These are phyloP conservation scores for Domatiomyces globalis DNA, from an alignment of 2,329 filamentous ascomycete genomes.

Conservation along the genomic window DNA sequence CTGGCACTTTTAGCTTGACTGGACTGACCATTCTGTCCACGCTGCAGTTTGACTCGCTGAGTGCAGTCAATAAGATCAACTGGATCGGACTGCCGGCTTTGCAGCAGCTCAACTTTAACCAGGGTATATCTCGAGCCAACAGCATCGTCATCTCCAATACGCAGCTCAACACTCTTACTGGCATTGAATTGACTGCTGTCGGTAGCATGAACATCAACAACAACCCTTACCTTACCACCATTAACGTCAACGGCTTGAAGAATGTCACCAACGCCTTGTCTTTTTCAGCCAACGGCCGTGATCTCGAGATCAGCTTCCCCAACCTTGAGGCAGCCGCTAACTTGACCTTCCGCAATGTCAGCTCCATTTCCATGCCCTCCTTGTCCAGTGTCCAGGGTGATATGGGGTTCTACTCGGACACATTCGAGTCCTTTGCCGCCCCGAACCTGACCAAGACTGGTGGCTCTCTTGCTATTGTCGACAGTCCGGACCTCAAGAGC, in stretches of 20 bases:
- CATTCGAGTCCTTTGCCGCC: slow-evolving; percentile 30
- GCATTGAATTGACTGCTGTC: slow-evolving; percentile 65
- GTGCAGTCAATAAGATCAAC: slow-evolving; percentile 49
- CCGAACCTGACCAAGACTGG: slow-evolving; percentile 33
- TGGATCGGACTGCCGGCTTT: slow-evolving; percentile 59
- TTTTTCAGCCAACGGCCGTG: slow-evolving; percentile 66
- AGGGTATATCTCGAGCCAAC: slow-evolving; percentile 52
- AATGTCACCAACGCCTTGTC: slow-evolving; percentile 58
- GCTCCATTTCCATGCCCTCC: slow-evolving; percentile 56
- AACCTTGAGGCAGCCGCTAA: slow-evolving; percentile 66
- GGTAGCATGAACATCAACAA: slow-evolving; percentile 71
- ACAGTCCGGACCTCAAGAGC: slow-evolving; percentile 50
- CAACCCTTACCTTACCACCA: slow-evolving; percentile 64
- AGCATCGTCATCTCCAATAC: slow-evolving; percentile 74
- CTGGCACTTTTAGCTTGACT: slow-evolving; percentile 54
- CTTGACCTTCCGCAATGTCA: slow-evolving; percentile 70
- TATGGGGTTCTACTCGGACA: slow-evolving; percentile 70
- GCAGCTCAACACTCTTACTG: slow-evolving; percentile 59
- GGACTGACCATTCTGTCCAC: slow-evolving; percentile 54
- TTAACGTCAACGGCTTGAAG: slow-evolving; percentile 58
- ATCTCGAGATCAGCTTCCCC: slow-evolving; percentile 58
- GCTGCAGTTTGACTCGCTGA: slow-evolving; percentile 53
- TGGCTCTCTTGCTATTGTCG: slow-evolving; percentile 42
- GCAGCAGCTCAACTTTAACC: slow-evolving; percentile 44
- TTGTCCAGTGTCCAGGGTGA: slow-evolving; percentile 62